phyloP scores from a whole-genome alignment of 306 rosid species.

The Notholithocarpus densiflorus region DNA sequence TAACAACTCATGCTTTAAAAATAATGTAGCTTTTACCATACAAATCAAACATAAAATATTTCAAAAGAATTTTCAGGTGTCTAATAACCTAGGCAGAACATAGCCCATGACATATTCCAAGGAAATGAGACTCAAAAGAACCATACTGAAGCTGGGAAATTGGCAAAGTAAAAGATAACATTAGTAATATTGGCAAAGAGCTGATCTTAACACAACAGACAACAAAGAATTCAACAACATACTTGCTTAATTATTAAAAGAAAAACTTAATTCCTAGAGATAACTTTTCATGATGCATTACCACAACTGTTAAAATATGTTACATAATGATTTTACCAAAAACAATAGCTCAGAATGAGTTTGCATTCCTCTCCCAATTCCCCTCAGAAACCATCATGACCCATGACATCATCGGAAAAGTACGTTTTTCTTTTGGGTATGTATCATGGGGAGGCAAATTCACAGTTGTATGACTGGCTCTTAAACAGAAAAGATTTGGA shows the following conservation, averaged over 20 bases:
- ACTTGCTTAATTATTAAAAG: not conserved
- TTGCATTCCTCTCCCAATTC: not conserved
- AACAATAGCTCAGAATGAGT: not conserved
- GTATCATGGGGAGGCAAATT: not conserved
- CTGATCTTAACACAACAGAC: no score
- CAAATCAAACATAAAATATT: conserved; percentile 8
- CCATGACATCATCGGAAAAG: not conserved
- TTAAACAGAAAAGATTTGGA: not conserved
- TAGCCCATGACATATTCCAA: not conserved
- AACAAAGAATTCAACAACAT: not conserved
- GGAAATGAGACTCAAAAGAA: not conserved
- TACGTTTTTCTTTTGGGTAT: no score
- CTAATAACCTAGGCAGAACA: not conserved
- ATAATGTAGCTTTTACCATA: not conserved
- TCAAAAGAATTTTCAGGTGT: not conserved
- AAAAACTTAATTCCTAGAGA: not conserved
- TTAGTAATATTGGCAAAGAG: no score
- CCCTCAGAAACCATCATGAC: not conserved
- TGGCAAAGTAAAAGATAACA: not conserved
- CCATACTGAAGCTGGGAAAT: not conserved
- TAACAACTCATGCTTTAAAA: not conserved
- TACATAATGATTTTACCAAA: not conserved
- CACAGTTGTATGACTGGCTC: not conserved
- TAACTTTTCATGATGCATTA: not conserved
- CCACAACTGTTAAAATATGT: not conserved